These are phyloP conservation scores for Mentha longifolia DNA, from an alignment of 257 asterid species.

Conservation along the genomic window DNA sequence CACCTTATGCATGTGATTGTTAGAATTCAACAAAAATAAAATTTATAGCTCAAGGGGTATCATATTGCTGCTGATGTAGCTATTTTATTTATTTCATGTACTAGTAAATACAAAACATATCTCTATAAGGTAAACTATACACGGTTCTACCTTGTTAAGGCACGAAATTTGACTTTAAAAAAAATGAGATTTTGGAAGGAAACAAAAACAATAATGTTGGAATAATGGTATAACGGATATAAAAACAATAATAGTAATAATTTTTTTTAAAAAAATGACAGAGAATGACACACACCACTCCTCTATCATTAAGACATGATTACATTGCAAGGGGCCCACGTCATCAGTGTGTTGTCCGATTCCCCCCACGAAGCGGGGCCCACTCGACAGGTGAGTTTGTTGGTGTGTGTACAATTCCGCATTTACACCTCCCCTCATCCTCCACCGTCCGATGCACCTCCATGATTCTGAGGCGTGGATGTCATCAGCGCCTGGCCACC, in stretches of 20 bases:
- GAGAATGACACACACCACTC: constrained; percentile 2
- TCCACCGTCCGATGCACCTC: constrained; percentile 16
- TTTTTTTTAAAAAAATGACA: not conserved
- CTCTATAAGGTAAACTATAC: too few relatives aligned
- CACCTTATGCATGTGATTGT: too few relatives aligned
- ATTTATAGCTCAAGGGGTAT: too few relatives aligned
- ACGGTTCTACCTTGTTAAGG: too few relatives aligned
- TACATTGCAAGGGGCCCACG: constrained; percentile 42
- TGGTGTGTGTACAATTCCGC: constrained; percentile 8
- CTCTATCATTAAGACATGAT: constrained; percentile 60
- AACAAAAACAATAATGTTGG: not conserved
- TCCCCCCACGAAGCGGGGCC: constrained; percentile 30
- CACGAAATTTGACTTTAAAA: too few relatives aligned
- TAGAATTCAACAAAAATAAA: too few relatives aligned
- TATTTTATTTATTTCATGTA: too few relatives aligned
- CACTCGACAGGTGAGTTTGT: constrained; percentile 34
- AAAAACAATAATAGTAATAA: too few relatives aligned
- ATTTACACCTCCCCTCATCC: constrained; percentile 34
- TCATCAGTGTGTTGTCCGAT: constrained; percentile 37
- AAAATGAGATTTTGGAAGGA: too few relatives aligned
- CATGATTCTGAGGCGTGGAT: constrained; percentile 24
- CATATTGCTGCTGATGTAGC: too few relatives aligned
- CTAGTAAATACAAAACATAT: too few relatives aligned
- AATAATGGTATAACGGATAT: not conserved
- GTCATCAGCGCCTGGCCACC: constrained; percentile 25